Base-by-base conservation (phyloP, 805 yeast species). In the Metschnikowia similis region DNA sequence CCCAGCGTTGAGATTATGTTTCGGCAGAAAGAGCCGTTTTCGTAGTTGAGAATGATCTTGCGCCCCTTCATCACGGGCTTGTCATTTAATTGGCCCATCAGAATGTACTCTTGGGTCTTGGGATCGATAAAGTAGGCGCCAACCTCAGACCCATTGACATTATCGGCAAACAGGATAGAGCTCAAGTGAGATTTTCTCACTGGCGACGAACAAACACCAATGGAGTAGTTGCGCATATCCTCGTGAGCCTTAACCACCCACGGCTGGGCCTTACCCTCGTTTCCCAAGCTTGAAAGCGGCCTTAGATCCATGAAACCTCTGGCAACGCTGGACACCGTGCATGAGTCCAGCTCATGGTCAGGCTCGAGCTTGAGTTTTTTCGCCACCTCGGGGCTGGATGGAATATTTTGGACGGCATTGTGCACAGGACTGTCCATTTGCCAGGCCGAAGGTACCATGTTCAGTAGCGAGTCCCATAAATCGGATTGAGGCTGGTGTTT, bases 241-340 rank as follows among this genome's bases (percentile, higher is more conserved):
- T 85, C 94, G 63, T 76, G 78, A 0, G 95, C 95, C 52, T 76
- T 77, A 3, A 91, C 82, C 36, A 74, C 66, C 89, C 91, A 88
- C 26, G 84, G 68, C 65, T 50, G 49, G 4, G 64, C 57, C 57
- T 66, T 54, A 71, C 82, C 71, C 65, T 77, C 72, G 67, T 83
- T 55, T 53, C 77, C 54, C 62, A 70, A 50, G 61, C 79, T 47
- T 56, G 81, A 64, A 71, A 83, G 66, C 60, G 80, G 60, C 58
- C 80, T 48, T 71, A 83, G 64, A 70, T 76, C 65, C 68, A 80
- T 69, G 72, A 82, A 70, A 70, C 83, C 59, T 65, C 75, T 63
- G 13, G 65, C 53, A 1, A 77, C 76, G 38, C 74, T 73, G 11
- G 67, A 60, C 3, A 69, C 73, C 4, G 81, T 71, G 50, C 82